Percentiles rank a stretch among this genome's conserved stretches.
phyloP scores from a whole-genome alignment of 208 protist genomes.

The Acanthamoeba culbertsoni region DNA sequence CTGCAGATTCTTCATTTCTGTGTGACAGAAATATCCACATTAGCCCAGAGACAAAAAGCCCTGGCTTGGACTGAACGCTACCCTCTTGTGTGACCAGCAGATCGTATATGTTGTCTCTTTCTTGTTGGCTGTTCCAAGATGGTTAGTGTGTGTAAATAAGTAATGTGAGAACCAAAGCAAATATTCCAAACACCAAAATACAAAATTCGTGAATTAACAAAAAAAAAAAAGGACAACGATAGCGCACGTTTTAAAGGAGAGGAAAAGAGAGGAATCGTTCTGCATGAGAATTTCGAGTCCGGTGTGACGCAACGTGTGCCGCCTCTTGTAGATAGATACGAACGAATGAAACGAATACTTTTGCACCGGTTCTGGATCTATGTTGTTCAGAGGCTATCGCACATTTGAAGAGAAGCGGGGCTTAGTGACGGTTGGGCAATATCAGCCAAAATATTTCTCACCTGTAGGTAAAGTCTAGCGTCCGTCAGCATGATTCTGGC shows the following conservation, averaged over 20 bases:
- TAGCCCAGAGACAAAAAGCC: no score
- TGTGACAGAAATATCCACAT: neutral
- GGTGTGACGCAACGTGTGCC: conserved; percentile 77
- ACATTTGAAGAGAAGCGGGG: neutral
- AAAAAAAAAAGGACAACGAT: neutral
- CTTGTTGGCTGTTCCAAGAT: neutral
- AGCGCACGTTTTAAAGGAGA: conserved; percentile 60
- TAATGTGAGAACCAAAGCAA: no score
- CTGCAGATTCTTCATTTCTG: conserved; percentile 46
- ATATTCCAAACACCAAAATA: no score
- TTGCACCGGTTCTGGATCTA: conserved; percentile 73
- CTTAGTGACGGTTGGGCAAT: conserved; percentile 65
- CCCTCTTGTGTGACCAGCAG: conserved; percentile 21
- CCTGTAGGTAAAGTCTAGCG: conserved; percentile 78
- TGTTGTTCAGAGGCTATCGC: conserved; percentile 81
- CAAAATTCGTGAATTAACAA: neutral
- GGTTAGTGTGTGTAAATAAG: no score
- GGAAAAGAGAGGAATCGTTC: conserved; percentile 60
- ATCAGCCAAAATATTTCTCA: no score
- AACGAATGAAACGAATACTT: conserved; percentile 73
- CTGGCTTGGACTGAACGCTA: neutral
- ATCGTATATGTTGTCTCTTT: conserved; percentile 4
- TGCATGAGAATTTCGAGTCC: conserved; percentile 76
- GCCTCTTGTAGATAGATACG: conserved; percentile 55
- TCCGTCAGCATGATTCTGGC: conserved; percentile 67